These are phyloP conservation scores for Penicillium paneum DNA, from an alignment of 2,329 filamentous ascomycete genomes.

Conservation along the genomic window DNA sequence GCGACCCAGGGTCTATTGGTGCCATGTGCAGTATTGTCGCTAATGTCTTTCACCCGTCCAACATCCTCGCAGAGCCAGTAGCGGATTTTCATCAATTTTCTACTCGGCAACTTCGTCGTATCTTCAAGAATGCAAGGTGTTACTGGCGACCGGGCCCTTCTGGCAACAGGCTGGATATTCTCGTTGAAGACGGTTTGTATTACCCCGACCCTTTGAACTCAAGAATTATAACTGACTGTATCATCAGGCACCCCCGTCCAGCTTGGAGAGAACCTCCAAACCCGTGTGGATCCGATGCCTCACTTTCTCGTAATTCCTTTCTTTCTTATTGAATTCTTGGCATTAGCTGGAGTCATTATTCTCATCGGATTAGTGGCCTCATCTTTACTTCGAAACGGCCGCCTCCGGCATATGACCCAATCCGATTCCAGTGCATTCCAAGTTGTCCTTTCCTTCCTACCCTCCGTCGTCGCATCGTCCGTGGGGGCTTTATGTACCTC, in stretches of 20 bases:
- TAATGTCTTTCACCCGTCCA: constrained; percentile 29
- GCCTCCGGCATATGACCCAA: constrained; percentile 32
- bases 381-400: constrained; percentile 29
- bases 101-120: constrained; percentile 31
- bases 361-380: constrained; percentile 30
- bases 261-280: constrained; percentile 24
- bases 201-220: background rate
- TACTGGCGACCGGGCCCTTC: constrained; percentile 28
- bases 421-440: constrained; percentile 33
- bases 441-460: constrained; percentile 31
- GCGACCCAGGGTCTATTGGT: constrained; percentile 34
- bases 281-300: constrained; percentile 30
- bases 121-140: constrained; percentile 29
- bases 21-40: constrained; percentile 37
- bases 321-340: constrained; percentile 35
- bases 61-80: constrained; percentile 27
- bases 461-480: constrained; percentile 33
- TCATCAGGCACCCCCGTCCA: constrained; percentile 23
- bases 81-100: constrained; percentile 34
- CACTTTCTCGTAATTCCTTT: constrained; percentile 36
- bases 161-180: constrained; percentile 30
- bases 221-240: constrained; percentile 1
- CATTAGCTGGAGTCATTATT: constrained; percentile 31
- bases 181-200: constrained; percentile 28
- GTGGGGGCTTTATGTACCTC: constrained; percentile 34